Evolutionary conservation across 108 stramenopile species (phyloP).

Genomic region (Nitzschia palea): DNA sequence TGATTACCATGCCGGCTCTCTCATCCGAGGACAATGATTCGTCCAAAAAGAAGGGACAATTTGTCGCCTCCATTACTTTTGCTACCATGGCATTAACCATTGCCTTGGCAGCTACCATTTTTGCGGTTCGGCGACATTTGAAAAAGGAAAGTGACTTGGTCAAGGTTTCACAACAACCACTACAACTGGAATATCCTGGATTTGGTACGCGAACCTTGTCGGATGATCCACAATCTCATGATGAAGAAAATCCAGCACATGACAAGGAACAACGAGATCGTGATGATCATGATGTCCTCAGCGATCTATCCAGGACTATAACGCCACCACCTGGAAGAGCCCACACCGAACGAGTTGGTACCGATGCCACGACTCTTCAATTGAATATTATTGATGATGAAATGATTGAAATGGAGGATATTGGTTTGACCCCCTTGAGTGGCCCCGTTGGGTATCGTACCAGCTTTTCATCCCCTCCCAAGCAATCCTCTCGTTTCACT

Average conservation of each 20-base stretch:
- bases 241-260: neutral
- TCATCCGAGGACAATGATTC: neutral
- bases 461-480: neutral
- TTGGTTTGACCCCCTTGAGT: constrained; percentile 15
- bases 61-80: constrained; percentile 27
- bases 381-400: neutral
- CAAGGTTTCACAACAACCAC: constrained; percentile 1
- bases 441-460: neutral
- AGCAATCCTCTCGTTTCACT: neutral
- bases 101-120: constrained; percentile 17
- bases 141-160: neutral
- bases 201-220: constrained; percentile 15
- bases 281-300: neutral
- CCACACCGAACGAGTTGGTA: neutral
- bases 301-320: neutral
- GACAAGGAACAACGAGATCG: constrained; percentile 12
- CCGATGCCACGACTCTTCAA: neutral
- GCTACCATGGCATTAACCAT: constrained; percentile 21
- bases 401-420: constrained; percentile 12
- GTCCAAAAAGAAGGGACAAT: constrained; percentile 9
- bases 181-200: constrained; percentile 15
- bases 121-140: constrained; percentile 31
- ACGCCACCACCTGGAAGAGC: neutral
- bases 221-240: constrained; percentile 13
- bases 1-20: neutral